Evolutionary conservation across 805 yeast genomes (phyloP).

Genomic region (Wickerhamomyces kurtzmanii): DNA sequence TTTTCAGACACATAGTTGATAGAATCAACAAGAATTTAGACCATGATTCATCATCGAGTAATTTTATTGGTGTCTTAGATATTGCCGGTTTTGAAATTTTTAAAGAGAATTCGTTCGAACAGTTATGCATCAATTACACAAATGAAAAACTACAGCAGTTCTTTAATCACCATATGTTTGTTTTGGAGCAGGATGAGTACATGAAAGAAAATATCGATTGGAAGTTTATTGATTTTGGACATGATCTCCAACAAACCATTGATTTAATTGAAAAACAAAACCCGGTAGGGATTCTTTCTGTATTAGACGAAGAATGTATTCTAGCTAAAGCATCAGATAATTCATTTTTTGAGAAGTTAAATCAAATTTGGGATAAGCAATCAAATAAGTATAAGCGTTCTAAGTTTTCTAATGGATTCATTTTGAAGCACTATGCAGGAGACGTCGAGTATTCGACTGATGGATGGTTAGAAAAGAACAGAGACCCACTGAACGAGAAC

Average conservation of each 20-base stretch:
- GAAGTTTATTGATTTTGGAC: constrained; percentile 94
- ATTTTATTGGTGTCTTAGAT: constrained; percentile 91
- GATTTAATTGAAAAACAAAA: constrained; percentile 72
- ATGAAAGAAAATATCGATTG: constrained; percentile 89
- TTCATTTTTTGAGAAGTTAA: constrained; percentile 73
- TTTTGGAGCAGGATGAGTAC: constrained; percentile 94
- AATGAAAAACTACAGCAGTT: constrained; percentile 97
- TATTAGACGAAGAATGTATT: constrained; percentile 90
- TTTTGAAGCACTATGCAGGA: constrained; percentile 91
- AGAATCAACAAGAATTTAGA: constrained; percentile 64
- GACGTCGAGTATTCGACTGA: constrained; percentile 88
- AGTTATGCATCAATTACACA: constrained; percentile 93
- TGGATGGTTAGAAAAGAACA: constrained; percentile 91
- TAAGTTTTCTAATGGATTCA: constrained; percentile 66
- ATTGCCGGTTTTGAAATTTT: constrained; percentile 98
- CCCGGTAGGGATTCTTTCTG: constrained; percentile 76
- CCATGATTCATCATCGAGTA: constrained; percentile 28
- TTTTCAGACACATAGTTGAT: constrained; percentile 70
- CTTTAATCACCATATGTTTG: constrained; percentile 95
- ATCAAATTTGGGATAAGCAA: constrained; percentile 47
- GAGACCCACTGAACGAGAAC: constrained; percentile 82
- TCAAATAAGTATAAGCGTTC: constrained; percentile 60
- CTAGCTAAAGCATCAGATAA: constrained; percentile 84
- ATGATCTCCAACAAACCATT: constrained; percentile 88
- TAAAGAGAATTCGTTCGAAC: constrained; percentile 89